Conservation (phyloP, 23 red algal species). For the Gracilaria vermiculophylla region DNA sequence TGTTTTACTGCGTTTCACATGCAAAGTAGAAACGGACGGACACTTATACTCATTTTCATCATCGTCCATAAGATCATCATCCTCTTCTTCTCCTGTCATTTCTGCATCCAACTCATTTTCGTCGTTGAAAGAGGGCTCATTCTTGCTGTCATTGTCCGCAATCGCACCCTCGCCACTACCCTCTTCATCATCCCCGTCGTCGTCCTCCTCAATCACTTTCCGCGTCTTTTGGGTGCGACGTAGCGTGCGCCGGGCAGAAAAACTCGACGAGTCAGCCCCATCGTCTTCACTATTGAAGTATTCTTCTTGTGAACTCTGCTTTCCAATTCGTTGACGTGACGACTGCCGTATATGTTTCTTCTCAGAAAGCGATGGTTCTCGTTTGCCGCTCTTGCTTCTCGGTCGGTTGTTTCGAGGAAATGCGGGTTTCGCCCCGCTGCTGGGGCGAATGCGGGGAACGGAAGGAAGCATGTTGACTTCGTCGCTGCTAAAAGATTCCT, state of each 20-base stretch:
- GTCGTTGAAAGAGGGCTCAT: background rate
- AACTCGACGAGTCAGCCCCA: background rate
- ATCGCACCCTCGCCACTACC: background rate
- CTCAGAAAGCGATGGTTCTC: background rate
- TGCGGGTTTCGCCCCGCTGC: background rate
- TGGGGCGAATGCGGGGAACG: conserved; percentile 31
- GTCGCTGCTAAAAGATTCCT: conserved; percentile 39
- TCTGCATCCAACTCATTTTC: conserved; percentile 5
- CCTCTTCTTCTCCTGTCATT: conserved; percentile 7
- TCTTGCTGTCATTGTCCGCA: conserved; percentile 5
- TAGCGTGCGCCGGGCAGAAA: background rate
- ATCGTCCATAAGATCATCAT: conserved; percentile 32
- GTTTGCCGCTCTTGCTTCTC: background rate
- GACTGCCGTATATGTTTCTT: background rate
- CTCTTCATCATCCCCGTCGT: conserved; percentile 18
- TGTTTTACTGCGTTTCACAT: background rate
- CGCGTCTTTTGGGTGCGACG: conserved; percentile 8
- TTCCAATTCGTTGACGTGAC: background rate
- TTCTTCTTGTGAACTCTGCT: conserved; percentile 3
- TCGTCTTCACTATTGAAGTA: conserved; percentile 1
- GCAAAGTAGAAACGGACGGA: background rate
- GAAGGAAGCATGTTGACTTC: conserved; percentile 36
- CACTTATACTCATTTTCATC: conserved; percentile 8
- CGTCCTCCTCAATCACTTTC: conserved; percentile 15
- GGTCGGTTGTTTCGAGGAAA: background rate